Conservation (phyloP, 257 asterid genomes). For the Solanum tacnaense region DNA sequence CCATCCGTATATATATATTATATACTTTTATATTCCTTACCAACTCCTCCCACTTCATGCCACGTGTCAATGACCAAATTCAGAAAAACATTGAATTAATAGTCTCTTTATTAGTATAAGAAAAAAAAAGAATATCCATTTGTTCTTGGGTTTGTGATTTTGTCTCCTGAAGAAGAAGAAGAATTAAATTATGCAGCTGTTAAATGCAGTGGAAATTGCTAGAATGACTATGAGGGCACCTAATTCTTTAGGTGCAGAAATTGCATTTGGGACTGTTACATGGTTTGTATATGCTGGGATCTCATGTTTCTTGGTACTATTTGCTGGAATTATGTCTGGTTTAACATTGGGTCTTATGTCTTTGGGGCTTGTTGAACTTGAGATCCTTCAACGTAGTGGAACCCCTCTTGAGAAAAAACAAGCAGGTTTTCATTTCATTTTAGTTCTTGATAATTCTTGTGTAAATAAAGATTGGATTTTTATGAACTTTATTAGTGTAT, state of each 20-base stretch:
- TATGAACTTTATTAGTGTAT: background rate
- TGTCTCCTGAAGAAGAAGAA: background rate
- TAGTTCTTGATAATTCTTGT: background rate
- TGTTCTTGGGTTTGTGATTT: background rate
- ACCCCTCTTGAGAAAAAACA: conserved; percentile 70
- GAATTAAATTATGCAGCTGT: conserved; percentile 33
- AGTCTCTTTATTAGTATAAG: background rate
- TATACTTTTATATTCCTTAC: background rate
- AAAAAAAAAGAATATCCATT: background rate
- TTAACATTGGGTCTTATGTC: conserved; percentile 90
- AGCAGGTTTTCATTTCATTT: conserved; percentile 33
- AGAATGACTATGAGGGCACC: conserved; percentile 30
- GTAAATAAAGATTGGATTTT: background rate
- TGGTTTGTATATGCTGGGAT: conserved; percentile 76
- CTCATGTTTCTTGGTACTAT: conserved; percentile 65
- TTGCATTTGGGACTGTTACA: conserved; percentile 65
- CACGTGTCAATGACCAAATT: background rate
- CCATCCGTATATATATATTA: background rate
- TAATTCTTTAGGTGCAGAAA: conserved; percentile 45
- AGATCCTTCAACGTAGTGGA: conserved; percentile 91
- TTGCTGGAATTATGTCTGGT: conserved; percentile 95
- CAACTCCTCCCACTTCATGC: background rate
- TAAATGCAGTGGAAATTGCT: conserved; percentile 46
- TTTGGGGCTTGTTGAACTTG: conserved; percentile 84
- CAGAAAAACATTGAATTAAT: background rate